Evolutionary conservation across 2,329 filamentous ascomycete genomes (phyloP), one percentile per base, ranked within the genome.

Genomic region (Xylariaceae sp.): DNA sequence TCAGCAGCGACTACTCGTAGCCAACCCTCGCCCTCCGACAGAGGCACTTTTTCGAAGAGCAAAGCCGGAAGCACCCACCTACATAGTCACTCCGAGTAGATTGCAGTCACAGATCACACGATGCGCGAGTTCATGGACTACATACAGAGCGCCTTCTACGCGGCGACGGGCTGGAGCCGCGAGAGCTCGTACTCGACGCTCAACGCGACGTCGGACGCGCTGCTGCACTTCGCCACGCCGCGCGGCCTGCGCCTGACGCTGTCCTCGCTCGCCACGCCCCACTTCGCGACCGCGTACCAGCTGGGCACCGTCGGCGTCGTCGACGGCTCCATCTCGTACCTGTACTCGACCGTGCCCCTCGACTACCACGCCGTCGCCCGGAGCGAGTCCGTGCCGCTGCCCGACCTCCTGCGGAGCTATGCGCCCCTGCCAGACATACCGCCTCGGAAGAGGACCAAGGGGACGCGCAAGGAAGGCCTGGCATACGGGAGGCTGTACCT

Each of bases 71-170:
- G 6, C 21, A 24, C 11, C 21, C 6, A 24, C 11, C 21, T 6
- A 24, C 21, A 24, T 6, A 24, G 21, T 7, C 21, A 24, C n/a
- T n/a, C n/a, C 21, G 21, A 6, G 11, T 24, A 24, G 21, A 24
- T 11, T 7, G 11, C 21, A 24, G 21, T 7, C 21, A n/a, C 12
- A 8, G 8, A 8, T 30, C n/a, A n/a, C 35, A 46, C 35, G 38
- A 96, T 96, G 89, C 81, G 92, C 69, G 84, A 89, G 67, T 96
- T 95, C 71, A 94, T 96, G 87, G 88, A 94, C 67, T 90, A 94
- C 70, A 83, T 96, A 69, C 88, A 94, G 67, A 77, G 84, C 67
- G 85, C 87, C 56, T 96, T 95, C 68, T 86, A 88, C 63, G 75
- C 85, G 60, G 83, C 85, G 40, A 89, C 88, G 31, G 77, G 83